Evolutionary conservation across 192 early-diverging fungal genomes (phyloP).

Genomic region (Haplosporangium gracile): DNA sequence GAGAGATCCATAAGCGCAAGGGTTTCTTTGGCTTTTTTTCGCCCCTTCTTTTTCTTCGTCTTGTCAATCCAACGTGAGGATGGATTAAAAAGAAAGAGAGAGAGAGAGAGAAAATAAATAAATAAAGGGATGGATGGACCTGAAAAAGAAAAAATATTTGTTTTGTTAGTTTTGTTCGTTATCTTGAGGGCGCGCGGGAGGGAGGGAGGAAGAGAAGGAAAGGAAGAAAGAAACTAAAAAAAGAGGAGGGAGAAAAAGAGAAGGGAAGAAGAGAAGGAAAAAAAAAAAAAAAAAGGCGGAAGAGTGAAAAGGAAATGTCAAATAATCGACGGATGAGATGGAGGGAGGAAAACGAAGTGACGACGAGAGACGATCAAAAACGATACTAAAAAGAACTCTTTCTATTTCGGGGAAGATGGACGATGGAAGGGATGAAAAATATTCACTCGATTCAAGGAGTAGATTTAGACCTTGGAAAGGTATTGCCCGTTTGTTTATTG

Average conservation of each 20-base stretch:
- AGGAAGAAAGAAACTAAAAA: neutral
- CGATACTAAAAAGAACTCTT: neutral
- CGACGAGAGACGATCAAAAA: too few species aligned
- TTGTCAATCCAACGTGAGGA: neutral
- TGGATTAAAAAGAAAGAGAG: neutral
- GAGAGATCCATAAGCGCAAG: slow-evolving; percentile 11
- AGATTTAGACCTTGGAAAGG: too few species aligned
- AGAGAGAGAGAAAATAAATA: too few species aligned
- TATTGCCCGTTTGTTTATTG: too few species aligned
- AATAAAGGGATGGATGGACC: too few species aligned
- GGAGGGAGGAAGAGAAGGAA: neutral
- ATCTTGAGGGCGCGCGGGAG: neutral
- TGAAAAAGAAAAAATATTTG: neutral
- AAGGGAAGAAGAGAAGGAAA: neutral
- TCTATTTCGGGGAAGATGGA: neutral
- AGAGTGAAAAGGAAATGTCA: neutral
- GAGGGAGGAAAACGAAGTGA: slow-evolving; percentile 3
- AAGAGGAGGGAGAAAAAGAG: neutral
- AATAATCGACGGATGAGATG: neutral
- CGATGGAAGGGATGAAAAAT: neutral
- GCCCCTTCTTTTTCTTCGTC: neutral
- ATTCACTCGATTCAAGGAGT: too few species aligned
- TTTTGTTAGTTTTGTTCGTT: neutral
- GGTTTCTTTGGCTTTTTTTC: neutral
- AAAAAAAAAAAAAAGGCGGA: neutral